Base-by-base conservation (phyloP, 2,329 filamentous ascomycete species). In the Alternaria infectoria region DNA sequence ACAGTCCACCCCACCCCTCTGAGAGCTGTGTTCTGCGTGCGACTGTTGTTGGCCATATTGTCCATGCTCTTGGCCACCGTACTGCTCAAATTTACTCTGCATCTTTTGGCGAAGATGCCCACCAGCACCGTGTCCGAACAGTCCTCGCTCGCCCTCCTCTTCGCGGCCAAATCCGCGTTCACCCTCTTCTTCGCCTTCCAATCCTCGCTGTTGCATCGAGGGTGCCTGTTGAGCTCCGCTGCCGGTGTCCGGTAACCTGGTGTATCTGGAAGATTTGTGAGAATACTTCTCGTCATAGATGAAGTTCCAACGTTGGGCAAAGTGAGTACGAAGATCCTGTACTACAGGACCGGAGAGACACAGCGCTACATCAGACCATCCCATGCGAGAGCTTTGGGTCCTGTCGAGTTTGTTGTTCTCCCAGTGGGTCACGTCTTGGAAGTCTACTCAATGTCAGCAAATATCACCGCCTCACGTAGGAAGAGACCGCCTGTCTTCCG, bases 241-340 rank as follows among this genome's bases (percentile, higher is more conserved):
- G 26, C 60, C 46, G 0, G 76, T 74, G 8, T 72, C 69, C 6
- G 73, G 62, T 19, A 80, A 70, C 54, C 68, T 78, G 70, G 67
- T 32, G 67, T 88, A 89, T 59, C 86, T 80, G 5, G 77, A 72
- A 49, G 87, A 82, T 15, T 87, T 85, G 32, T 86, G 84, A 63
- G 83, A 81, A 76, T 97, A 97, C 78, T 97, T 97, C 55, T 91
- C 88, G 60, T 89, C 86, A 68, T 89, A 97, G 68, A 97, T 94
- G 76, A 92, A 96, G 81, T 97, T 97, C 93, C 94, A 97, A 71
- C 93, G 85, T 74, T 97, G 91, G 2, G 89, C 86, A 72, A 97
- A 97, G 77, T 97, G 93, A 6, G 87, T 86, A 30, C 89, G 84
- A 30, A 97, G 83, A 77, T 92, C 93, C 66, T 90, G 84, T 0